Percentiles rank a stretch among this genome's conserved stretches.
Evolutionary conservation across 495 filamentous ascomycete genomes (phyloP).

Genomic region (Viridothelium virens): DNA sequence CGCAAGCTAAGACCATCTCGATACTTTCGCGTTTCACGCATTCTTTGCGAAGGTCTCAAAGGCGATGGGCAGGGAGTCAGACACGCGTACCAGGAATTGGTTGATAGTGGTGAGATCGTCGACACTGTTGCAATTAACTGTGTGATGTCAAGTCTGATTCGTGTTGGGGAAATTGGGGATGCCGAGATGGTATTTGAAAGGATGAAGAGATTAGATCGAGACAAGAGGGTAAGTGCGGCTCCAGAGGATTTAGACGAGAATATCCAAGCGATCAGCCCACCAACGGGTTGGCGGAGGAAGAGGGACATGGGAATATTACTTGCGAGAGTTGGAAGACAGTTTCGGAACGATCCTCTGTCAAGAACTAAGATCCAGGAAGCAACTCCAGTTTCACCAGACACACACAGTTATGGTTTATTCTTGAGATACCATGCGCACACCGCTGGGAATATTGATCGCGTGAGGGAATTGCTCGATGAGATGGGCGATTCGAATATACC

Average conservation of each 20-base stretch:
- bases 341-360: constrained; percentile 48
- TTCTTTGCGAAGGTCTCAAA: constrained; percentile 72
- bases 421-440: constrained; percentile 44
- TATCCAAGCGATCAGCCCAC: constrained; percentile 27
- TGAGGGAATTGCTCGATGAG: constrained; percentile 53
- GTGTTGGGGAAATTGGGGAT: constrained; percentile 58
- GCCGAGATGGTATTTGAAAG: constrained; percentile 72
- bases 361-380: constrained; percentile 45
- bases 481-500: constrained; percentile 39
- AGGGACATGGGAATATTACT: constrained; percentile 37
- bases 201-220: constrained; percentile 56
- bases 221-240: constrained; percentile 23
- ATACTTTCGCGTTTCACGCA: constrained; percentile 66
- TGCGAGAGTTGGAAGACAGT: constrained; percentile 41
- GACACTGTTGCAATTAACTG: constrained; percentile 83
- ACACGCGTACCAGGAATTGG: constrained; percentile 64
- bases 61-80: constrained; percentile 61
- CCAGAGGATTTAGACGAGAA: constrained; percentile 23
- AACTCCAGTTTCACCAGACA: constrained; percentile 52
- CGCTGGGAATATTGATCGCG: constrained; percentile 50
- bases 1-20: constrained; percentile 60
- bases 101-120: constrained; percentile 73
- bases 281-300: constrained; percentile 30
- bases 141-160: constrained; percentile 68
- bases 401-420: constrained; percentile 58